Percentiles rank a stretch among this genome's conserved stretches.
phyloP scores from a whole-genome alignment of 306 rosid genomes.

The Abrus precatorius region DNA sequence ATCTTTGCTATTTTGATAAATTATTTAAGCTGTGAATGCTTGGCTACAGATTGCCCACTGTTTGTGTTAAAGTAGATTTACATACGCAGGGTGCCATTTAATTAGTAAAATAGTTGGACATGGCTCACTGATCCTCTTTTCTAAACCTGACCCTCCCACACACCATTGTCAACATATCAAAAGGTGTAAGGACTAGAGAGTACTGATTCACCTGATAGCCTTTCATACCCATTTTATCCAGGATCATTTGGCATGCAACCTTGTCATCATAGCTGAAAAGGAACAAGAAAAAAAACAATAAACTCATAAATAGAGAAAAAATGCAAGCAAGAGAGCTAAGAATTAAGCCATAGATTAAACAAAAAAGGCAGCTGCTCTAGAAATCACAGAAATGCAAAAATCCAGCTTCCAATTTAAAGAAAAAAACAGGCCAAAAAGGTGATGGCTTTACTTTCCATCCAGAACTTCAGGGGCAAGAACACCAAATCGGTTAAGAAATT shows the following conservation, averaged over 20 bases:
- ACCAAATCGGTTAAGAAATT: constrained; percentile 95
- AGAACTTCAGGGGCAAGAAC: constrained; percentile 98
- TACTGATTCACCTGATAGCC: constrained; percentile 92
- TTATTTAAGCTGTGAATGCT: constrained; percentile 36
- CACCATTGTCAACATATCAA: constrained; percentile 39
- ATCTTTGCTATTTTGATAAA: constrained; percentile 24
- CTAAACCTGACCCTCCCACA: constrained; percentile 37
- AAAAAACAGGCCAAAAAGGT: constrained; percentile 34
- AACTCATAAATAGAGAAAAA: constrained; percentile 21
- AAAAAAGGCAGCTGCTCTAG: constrained; percentile 7
- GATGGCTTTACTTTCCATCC: constrained; percentile 83
- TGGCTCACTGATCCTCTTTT: constrained; percentile 34
- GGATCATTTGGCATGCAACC: constrained; percentile 90
- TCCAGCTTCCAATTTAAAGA: constrained; percentile 19
- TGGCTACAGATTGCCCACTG: constrained; percentile 32
- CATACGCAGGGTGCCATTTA: constrained; percentile 17
- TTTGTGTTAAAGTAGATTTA: constrained; percentile 16
- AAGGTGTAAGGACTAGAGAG: constrained; percentile 45
- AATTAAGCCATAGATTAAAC: constrained; percentile 23
- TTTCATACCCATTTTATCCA: constrained; percentile 89
- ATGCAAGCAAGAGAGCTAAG: constrained; percentile 30
- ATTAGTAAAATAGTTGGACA: constrained; percentile 10
- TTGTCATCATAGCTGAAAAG: constrained; percentile 89
- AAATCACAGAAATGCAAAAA: constrained; percentile 27
- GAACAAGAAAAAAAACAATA: constrained; percentile 39